Percentiles rank a stretch among this genome's conserved stretches.
phyloP scores from a whole-genome alignment of 2,329 filamentous ascomycete genomes.

The Fulvia fulva region DNA sequence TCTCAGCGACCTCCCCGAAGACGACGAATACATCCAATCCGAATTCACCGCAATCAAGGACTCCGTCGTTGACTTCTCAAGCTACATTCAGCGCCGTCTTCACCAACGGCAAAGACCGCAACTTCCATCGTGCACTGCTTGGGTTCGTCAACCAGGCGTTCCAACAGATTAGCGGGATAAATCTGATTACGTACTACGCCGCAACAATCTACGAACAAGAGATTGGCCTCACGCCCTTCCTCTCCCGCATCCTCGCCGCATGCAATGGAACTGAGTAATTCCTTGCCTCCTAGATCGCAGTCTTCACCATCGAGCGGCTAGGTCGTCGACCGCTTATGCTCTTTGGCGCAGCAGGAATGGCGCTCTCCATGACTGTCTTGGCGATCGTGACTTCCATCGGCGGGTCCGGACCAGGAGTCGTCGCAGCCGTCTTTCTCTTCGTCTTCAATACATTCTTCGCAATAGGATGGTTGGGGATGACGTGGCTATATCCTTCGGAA shows the following conservation, averaged over 20 bases:
- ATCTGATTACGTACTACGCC: constrained; percentile 35
- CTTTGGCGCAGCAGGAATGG: constrained; percentile 51
- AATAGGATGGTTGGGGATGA: constrained; percentile 34
- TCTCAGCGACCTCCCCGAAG: constrained; percentile 28
- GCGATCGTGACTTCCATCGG: constrained; percentile 22
- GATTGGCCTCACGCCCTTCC: constrained; percentile 49
- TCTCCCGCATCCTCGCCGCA: constrained; percentile 50
- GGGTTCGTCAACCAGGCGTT: constrained; percentile 43
- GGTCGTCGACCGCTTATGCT: constrained; percentile 66
- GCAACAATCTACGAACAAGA: constrained; percentile 50
- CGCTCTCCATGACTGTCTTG: constrained; percentile 30
- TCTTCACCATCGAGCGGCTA: constrained; percentile 49
- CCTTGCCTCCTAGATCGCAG: constrained; percentile 45
- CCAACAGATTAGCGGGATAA: constrained; percentile 22
- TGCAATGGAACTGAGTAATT: constrained; percentile 54
- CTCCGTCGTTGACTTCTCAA: constrained; percentile 33
- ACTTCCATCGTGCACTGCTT: constrained; percentile 42
- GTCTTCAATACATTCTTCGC: constrained; percentile 38
- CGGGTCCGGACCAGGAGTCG: constrained; percentile 29
- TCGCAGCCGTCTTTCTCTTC: constrained; percentile 36
- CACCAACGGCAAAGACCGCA: constrained; percentile 39
- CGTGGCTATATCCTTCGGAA: constrained; percentile 32
- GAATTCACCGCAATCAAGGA: constrained; percentile 35
- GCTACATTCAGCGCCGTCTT: constrained; percentile 31
- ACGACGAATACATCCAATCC: constrained; percentile 30